A percentile compares a stretch with the other conserved stretches of the same genome.
Evolutionary conservation across 352 stramenopile genomes (phyloP).

Genomic region (Discostella stelligera): DNA sequence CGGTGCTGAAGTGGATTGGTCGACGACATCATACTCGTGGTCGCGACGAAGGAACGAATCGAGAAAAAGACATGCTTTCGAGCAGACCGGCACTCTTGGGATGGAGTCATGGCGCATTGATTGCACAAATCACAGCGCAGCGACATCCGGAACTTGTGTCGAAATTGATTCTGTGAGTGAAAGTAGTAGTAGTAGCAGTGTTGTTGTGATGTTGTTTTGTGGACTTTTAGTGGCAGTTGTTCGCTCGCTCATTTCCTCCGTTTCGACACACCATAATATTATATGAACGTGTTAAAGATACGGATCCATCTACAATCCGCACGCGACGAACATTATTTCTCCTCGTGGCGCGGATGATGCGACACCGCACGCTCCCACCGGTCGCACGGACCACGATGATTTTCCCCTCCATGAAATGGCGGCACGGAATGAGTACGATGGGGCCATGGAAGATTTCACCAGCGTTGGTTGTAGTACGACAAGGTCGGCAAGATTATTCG

Average conservation of each 20-base stretch:
- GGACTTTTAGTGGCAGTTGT: not conserved
- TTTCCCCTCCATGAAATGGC: slow-evolving; percentile 32
- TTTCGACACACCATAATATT: no score
- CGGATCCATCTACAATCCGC: slow-evolving; percentile 76
- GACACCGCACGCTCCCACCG: slow-evolving; percentile 14
- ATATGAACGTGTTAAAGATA: slow-evolving; percentile 38
- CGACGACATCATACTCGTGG: slow-evolving; percentile 30
- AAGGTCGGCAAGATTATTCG: slow-evolving; percentile 54
- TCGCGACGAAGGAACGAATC: not conserved
- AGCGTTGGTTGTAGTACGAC: slow-evolving; percentile 40
- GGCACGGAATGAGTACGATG: slow-evolving; percentile 65
- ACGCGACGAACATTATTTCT: slow-evolving; percentile 62
- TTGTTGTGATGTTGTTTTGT: no score
- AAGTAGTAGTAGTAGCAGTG: no score
- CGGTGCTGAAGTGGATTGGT: slow-evolving; percentile 70
- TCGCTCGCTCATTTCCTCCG: not conserved
- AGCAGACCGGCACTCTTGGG: slow-evolving; percentile 58
- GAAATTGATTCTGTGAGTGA: slow-evolving; percentile 76
- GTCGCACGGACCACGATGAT: slow-evolving; percentile 31
- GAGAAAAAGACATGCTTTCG: no score
- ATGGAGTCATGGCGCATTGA: slow-evolving; percentile 77
- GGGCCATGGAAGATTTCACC: slow-evolving; percentile 80
- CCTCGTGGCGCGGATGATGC: slow-evolving; percentile 41
- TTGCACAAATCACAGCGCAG: slow-evolving; percentile 75
- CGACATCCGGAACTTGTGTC: slow-evolving; percentile 54